Evolutionary conservation across 2,329 filamentous ascomycete genomes (phyloP), one percentile per base, ranked within the genome.

Genomic region (Bertia moriformis): DNA sequence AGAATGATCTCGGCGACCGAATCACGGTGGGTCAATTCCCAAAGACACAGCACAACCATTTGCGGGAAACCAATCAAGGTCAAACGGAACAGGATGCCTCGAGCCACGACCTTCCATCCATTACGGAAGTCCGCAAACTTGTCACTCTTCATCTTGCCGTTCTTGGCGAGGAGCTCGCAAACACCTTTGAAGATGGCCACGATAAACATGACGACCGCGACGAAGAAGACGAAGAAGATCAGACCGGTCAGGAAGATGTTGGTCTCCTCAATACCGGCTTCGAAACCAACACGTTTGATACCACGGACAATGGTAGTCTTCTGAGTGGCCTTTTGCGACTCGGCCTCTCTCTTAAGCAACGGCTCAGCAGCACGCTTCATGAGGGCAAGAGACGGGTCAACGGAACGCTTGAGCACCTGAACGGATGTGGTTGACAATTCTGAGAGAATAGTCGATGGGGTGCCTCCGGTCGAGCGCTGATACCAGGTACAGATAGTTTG

Each of bases 181-280:
- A 72, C 60, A 40, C 62, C 71, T 56, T 84, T 83, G 65, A 83
- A 83, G 24, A 73, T 52, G 37, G 72, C 60, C 17, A 84, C 78
- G 30, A 73, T 67, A 29, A 81, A 51, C 41, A 78, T 66, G 37
- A 78, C 74, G 44, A 80, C 55, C 39, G 73, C 60, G 44, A 83
- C 68, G 52, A 84, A 83, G 50, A 80, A 67, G 44, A 81, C 61
- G 54, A 83, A 83, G 64, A 84, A 83, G 45, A 73, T 70, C 42
- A 84, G 67, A 42, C 79, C 80, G 15, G 79, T 84, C 56, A 84
- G 62, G 62, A 84, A 85, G 49, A 84, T 73, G 57, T 85, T 84
- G 43, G 78, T 81, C 4, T 65, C 58, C 55, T 85, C 79, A 40
- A 85, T 83, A 41, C 61, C 61, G 19, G 76, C 73, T 41, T 69